phyloP scores from a whole-genome alignment of 371 early-diverging fungal genomes.

The Gilbertella persicaria region DNA sequence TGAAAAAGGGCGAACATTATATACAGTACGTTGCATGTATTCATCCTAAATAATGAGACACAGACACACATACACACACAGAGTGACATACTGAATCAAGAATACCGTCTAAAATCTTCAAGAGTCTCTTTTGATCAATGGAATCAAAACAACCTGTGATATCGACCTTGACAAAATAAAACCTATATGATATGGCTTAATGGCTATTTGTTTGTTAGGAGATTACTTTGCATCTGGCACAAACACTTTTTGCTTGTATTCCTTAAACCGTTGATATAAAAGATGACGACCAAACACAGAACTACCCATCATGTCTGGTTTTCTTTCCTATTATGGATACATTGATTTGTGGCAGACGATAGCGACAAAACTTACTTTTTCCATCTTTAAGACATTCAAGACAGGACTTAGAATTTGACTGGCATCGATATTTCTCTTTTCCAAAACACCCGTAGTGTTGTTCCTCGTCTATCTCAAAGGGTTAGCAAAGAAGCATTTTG shows the following conservation, averaged over 20 bases:
- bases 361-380: slow-evolving; percentile 38
- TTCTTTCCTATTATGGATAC: slow-evolving; percentile 3
- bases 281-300: slow-evolving; percentile 59
- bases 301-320: slow-evolving; percentile 39
- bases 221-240: slow-evolving; percentile 6
- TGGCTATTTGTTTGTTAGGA: not conserved
- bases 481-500: not conserved
- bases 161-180: slow-evolving; percentile 85
- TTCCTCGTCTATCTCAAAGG: not conserved
- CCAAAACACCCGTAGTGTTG: not conserved
- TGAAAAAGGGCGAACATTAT: not conserved
- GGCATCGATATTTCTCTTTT: not conserved
- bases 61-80: not conserved
- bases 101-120: slow-evolving; percentile 56
- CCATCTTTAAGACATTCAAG: slow-evolving; percentile 28
- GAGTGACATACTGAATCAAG: not conserved
- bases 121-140: slow-evolving; percentile 68
- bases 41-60: slow-evolving; percentile 42
- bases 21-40: slow-evolving; percentile 38
- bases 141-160: slow-evolving; percentile 78
- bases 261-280: slow-evolving; percentile 52
- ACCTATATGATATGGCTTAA: slow-evolving; percentile 3
- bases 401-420: slow-evolving; percentile 24
- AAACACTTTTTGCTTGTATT: slow-evolving; percentile 36
- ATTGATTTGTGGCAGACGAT: no score